Conservation (phyloP, 2,329 filamentous ascomycete species). For the Alternaria hordeiaustralica region DNA sequence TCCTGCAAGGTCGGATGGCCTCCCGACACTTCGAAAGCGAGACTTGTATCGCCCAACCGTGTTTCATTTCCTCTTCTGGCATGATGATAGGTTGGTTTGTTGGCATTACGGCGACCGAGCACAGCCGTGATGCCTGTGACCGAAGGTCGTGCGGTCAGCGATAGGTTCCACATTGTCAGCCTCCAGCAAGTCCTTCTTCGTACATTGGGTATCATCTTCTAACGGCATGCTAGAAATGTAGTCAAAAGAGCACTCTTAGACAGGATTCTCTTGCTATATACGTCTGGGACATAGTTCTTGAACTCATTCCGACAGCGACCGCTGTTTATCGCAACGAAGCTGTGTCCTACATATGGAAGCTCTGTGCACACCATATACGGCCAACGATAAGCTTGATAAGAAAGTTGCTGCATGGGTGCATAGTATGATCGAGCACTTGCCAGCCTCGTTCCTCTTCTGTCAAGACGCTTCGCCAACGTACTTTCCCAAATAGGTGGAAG, state of each 20-base stretch:
- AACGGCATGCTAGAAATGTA: neutral
- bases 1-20: neutral
- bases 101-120: neutral
- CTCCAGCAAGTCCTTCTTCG: constrained; percentile 23
- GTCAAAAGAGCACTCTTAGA: neutral
- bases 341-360: constrained; percentile 37
- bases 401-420: constrained; percentile 14
- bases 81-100: neutral
- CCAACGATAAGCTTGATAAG: constrained; percentile 34
- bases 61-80: neutral
- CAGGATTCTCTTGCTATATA: neutral
- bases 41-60: neutral
- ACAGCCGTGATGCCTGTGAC: neutral
- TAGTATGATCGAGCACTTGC: neutral
- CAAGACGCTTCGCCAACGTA: constrained; percentile 36
- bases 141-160: constrained; percentile 3
- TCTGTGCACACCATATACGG: constrained; percentile 38
- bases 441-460: constrained; percentile 32
- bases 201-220: neutral
- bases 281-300: constrained; percentile 23
- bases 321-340: constrained; percentile 33
- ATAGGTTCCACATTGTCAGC: constrained; percentile 34
- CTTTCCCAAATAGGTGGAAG: constrained; percentile 37
- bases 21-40: neutral
- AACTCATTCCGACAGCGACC: constrained; percentile 30